These are phyloP conservation scores for Trichoderma arundinaceum DNA, from an alignment of 2,329 filamentous ascomycete genomes.

Conservation along the genomic window DNA sequence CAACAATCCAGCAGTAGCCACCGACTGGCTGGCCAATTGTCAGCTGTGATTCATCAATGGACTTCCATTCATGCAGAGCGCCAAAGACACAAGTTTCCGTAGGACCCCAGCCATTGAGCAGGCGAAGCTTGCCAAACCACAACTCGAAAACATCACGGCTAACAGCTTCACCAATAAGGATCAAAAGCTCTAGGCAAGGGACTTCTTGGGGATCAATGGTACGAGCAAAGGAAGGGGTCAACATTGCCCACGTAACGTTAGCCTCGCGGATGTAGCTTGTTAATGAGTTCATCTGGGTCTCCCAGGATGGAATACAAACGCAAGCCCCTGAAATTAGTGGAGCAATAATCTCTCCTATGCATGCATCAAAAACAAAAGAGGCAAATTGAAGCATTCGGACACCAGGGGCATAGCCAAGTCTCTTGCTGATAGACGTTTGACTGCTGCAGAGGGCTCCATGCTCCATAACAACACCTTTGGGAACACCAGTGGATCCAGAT, in stretches of 20 bases:
- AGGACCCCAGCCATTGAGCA: slow-evolving; percentile 30
- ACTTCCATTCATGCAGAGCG: slow-evolving; percentile 27
- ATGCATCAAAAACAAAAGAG: slow-evolving; percentile 30
- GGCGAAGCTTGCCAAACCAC: slow-evolving; percentile 30
- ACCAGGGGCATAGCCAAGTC: slow-evolving; percentile 16
- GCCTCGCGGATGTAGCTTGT: slow-evolving; percentile 15
- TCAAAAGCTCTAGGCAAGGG: slow-evolving; percentile 26
- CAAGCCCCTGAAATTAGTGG: slow-evolving; percentile 28
- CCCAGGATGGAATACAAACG: slow-evolving; percentile 32
- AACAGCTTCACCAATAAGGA: slow-evolving; percentile 31
- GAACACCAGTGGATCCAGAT: slow-evolving; percentile 35
- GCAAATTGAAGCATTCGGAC: slow-evolving; percentile 31
- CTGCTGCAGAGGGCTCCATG: slow-evolving; percentile 31
- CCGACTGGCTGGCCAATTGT: slow-evolving; percentile 28
- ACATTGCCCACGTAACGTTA: slow-evolving; percentile 28
- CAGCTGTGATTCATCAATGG: slow-evolving; percentile 21
- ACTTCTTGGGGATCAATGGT: slow-evolving; percentile 35
- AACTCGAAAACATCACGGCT: slow-evolving; percentile 28
- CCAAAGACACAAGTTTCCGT: slow-evolving; percentile 30
- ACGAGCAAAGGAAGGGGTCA: slow-evolving; percentile 30
- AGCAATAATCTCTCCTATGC: slow-evolving; percentile 26
- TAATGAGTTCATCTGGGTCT: slow-evolving; percentile 26
- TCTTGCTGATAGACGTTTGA: slow-evolving; percentile 10
- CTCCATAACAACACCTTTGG: slow-evolving; percentile 35
- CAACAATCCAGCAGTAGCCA: slow-evolving; percentile 32